Conservation (phyloP, 2,329 filamentous ascomycete species). For the Cercospora zeina region DNA sequence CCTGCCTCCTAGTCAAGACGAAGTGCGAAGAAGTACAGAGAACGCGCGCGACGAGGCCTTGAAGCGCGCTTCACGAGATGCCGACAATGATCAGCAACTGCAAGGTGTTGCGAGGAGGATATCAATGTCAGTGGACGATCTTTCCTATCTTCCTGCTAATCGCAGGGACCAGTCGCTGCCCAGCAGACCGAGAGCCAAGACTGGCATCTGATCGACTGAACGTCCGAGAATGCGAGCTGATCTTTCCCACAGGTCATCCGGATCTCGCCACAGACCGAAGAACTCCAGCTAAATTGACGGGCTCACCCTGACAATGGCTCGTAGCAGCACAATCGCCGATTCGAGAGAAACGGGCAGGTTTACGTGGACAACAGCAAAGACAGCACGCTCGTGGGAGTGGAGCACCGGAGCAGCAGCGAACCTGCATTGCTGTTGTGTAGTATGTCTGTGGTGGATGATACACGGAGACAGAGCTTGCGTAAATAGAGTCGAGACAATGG, state of each 20-base stretch:
- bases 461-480: neutral
- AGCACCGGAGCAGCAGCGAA: neutral
- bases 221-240: constrained; percentile 15
- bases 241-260: constrained; percentile 22
- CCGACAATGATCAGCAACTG: constrained; percentile 86
- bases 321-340: constrained; percentile 9
- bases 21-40: constrained; percentile 80
- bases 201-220: constrained; percentile 14
- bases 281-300: neutral
- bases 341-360: neutral
- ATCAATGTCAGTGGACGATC: constrained; percentile 71
- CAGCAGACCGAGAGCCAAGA: constrained; percentile 21
- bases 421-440: neutral
- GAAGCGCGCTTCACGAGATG: constrained; percentile 81
- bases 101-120: constrained; percentile 85
- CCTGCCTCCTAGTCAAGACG: constrained; percentile 86
- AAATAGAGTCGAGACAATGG: constrained; percentile 1
- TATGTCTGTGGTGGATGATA: constrained; percentile 1
- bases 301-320: neutral
- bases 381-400: constrained; percentile 14
- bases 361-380: constrained; percentile 8
- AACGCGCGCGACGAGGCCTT: constrained; percentile 79
- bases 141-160: constrained; percentile 22
- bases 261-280: constrained; percentile 20
- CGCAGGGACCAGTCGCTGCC: constrained; percentile 18